Conservation (phyloP, 2,329 filamentous ascomycete genomes). For the Beauveria caledonica region DNA sequence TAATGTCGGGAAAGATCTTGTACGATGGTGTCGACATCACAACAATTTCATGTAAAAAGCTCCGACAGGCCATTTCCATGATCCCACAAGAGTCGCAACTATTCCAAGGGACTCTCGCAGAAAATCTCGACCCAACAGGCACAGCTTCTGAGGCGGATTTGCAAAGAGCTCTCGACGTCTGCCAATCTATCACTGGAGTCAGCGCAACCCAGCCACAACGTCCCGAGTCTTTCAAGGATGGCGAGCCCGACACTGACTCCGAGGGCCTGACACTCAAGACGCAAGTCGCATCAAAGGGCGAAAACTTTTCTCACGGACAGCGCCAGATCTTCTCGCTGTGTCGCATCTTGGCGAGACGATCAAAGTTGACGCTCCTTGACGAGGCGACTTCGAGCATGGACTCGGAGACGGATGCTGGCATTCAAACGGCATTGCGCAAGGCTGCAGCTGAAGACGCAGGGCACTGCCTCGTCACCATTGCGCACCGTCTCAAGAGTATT, state of each 20-base stretch:
- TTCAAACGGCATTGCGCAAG: slow-evolving; percentile 43
- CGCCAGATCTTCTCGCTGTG: slow-evolving; percentile 51
- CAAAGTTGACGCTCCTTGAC: slow-evolving; percentile 48
- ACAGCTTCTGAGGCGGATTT: slow-evolving; percentile 45
- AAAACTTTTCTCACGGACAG: slow-evolving; percentile 51
- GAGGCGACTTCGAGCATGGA: slow-evolving; percentile 54
- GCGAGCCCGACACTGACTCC: slow-evolving; percentile 14
- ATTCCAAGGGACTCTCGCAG: slow-evolving; percentile 43
- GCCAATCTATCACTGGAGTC: slow-evolving; percentile 49
- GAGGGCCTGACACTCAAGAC: slow-evolving; percentile 32
- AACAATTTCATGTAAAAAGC: slow-evolving; percentile 37
- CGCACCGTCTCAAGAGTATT: slow-evolving; percentile 49
- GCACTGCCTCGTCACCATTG: slow-evolving; percentile 49
- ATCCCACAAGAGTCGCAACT: slow-evolving; percentile 54
- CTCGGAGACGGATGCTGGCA: slow-evolving; percentile 46
- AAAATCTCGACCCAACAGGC: slow-evolving; percentile 57
- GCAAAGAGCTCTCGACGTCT: slow-evolving; percentile 51
- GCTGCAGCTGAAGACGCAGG: slow-evolving; percentile 34
- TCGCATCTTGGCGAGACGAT: slow-evolving; percentile 45
- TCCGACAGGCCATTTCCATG: slow-evolving; percentile 47
- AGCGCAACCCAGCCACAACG: slow-evolving; percentile 28
- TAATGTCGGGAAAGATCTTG: slow-evolving; percentile 42
- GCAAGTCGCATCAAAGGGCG: slow-evolving; percentile 41
- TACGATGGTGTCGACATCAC: slow-evolving; percentile 50
- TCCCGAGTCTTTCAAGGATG: slow-evolving; percentile 7